Conservation (phyloP, 352 stramenopile species). For the Lagenidium sp. region DNA sequence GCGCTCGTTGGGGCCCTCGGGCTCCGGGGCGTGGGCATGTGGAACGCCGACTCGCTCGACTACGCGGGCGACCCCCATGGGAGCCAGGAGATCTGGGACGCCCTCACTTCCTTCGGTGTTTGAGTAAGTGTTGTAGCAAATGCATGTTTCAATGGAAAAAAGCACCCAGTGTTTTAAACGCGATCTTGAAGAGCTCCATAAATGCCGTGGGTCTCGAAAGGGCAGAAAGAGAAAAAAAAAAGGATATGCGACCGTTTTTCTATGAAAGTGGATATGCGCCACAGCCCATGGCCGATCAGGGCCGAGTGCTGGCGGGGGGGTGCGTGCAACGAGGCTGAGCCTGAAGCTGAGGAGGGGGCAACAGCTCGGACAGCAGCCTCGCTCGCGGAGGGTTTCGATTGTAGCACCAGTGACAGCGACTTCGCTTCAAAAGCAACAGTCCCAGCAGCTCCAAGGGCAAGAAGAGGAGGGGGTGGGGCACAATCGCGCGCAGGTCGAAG, state of each 20-base stretch:
- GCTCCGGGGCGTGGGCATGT: conserved; percentile 70
- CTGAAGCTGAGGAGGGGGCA: too few species aligned
- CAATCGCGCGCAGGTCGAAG: too few species aligned
- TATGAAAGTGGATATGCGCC: conserved; percentile 18
- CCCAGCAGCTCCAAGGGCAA: too few species aligned
- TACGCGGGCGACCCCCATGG: conserved; percentile 28
- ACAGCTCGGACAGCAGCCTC: neutral
- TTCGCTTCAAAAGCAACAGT: too few species aligned
- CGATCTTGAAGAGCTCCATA: conserved; percentile 18
- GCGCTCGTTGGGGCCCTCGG: conserved; percentile 29
- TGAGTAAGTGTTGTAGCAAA: conserved; percentile 5
- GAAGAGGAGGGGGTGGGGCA: too few species aligned
- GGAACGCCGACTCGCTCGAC: conserved; percentile 72
- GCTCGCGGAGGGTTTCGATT: too few species aligned
- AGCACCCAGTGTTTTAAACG: conserved; percentile 14
- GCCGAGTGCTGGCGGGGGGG: too few species aligned
- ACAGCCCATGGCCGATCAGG: neutral
- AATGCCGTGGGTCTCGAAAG: too few species aligned
- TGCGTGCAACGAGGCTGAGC: too few species aligned
- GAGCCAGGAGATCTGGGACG: conserved; percentile 42
- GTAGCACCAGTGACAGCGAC: too few species aligned
- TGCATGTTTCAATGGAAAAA: conserved; percentile 6
- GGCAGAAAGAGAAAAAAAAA: conserved; percentile 11
- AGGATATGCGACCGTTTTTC: conserved; percentile 22
- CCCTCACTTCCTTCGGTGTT: conserved; percentile 13